These are phyloP conservation scores for Beauveria varroae DNA, from an alignment of 2,329 filamentous ascomycete genomes.

Conservation along the genomic window DNA sequence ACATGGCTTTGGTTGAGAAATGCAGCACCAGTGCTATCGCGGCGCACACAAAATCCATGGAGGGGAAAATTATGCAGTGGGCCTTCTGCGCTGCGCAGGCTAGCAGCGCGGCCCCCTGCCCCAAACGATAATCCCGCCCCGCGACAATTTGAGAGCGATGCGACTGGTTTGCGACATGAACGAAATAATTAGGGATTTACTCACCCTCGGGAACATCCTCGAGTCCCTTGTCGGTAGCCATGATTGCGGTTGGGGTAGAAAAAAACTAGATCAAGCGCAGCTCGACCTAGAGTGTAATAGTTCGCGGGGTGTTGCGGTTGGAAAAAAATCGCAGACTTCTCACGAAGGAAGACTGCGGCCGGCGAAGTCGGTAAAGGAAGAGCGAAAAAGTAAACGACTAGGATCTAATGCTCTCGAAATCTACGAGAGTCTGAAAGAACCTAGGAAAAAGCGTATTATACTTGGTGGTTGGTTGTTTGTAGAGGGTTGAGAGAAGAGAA, in stretches of 20 bases:
- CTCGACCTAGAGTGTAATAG: conserved; percentile 57
- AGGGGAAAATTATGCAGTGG: conserved; percentile 10
- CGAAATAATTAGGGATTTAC: conserved; percentile 30
- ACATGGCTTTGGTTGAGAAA: not conserved
- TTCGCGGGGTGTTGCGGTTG: conserved; percentile 30
- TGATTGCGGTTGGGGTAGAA: conserved; percentile 64
- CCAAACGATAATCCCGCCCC: conserved; percentile 7
- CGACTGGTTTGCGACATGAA: not conserved
- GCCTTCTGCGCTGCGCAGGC: not conserved
- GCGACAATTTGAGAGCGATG: conserved; percentile 6
- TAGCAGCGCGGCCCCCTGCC: not conserved
- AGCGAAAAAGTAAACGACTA: conserved; percentile 31
- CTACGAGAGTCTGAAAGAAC: conserved; percentile 33
- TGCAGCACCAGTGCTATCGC: not conserved
- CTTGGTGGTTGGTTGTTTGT: conserved; percentile 22
- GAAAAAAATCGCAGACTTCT: conserved; percentile 31
- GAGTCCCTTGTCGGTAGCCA: conserved; percentile 97
- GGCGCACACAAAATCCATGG: conserved; percentile 4
- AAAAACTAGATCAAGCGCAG: conserved; percentile 68
- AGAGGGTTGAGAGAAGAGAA: conserved; percentile 21
- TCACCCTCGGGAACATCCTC: conserved; percentile 94
- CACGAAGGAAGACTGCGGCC: conserved; percentile 26
- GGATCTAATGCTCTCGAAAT: conserved; percentile 39
- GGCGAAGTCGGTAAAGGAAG: conserved; percentile 15
- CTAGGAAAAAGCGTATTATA: conserved; percentile 29